Evolutionary conservation across 202 grass and related monocot genomes (phyloP), one percentile per base, ranked within the genome.

Genomic region (Saccharum hybrid): DNA sequence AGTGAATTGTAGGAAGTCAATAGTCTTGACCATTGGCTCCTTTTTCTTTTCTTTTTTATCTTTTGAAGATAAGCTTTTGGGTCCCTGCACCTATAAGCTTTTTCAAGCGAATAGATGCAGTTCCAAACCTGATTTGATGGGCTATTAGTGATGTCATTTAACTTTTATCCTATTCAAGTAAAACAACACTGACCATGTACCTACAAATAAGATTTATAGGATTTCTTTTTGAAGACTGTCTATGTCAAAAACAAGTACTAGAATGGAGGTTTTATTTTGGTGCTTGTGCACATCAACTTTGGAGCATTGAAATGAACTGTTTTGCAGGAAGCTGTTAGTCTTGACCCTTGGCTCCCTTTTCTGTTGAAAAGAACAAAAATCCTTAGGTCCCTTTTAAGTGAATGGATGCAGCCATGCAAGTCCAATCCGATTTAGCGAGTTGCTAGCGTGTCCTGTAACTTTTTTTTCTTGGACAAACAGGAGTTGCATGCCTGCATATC

Each of bases 41-140:
- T 13, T 77, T 67, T 67, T 8, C 19, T 57, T 57, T 57, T 57
- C 16, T 8, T 56, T 56, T 56, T 56, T 2, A 21, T n/a, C 52
- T 37, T 10, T 16, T 67, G 15, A 16, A 36, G 16, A 66, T 18
- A 19, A 33, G 8, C 14, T 7, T 37, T 37, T 61, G 6, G 74
- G 12, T 10, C 5, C 51, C 72, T 75, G 18, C 49, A 75, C 31
- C 56, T 57, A 13, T 23, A 60, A 75, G 3, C 4, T 39, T 75
- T 12, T 21, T 1, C 51, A 3, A 39, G 10, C 8, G n/a, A 76
- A 76, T 76, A 21, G 8, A 21, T 51, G 48, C 34, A 26, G 6
- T 6, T 77, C 37, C 19, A 63, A 77, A 77, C 42, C 38, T 16
- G 18, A 22, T 59, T 59, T 59, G n/a, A 59, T 59, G 56, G n/a